Evolutionary conservation across 495 filamentous ascomycete species (phyloP), one percentile per base, ranked within the genome.

Genomic region (Podospora conica): DNA sequence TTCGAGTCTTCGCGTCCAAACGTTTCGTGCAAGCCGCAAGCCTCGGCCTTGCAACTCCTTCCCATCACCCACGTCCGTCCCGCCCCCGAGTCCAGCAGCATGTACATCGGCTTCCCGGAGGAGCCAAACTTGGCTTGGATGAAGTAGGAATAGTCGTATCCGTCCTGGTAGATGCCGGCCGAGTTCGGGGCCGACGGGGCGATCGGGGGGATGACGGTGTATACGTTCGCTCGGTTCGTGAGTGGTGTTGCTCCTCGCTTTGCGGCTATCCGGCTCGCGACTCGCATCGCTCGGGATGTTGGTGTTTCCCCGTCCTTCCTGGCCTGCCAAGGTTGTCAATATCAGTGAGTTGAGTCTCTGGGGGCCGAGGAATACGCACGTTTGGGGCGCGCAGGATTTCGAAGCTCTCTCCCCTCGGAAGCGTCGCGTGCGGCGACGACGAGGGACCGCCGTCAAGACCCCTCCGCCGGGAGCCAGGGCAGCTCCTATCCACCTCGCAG

Each of bases 71-170:
- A 96, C 10, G 86, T 90, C 70, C 87, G 88, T 22, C 86, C 84
- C 9, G 90, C 88, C 23, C 91, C 91, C 18, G 90, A 91, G 73
- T 96, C 92, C 29, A 96, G 71, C 53, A 92, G 82, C 82, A 96
- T 85, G 75, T 86, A 87, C 73, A 93, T 79, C 8, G 83, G 76
- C 67, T 88, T 85, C 48, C 81, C 76, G 28, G 83, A 73, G 0
- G 89, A 87, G 53, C 92, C 92, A 57, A 95, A 80, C 53, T 79
- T 72, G n/a, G 90, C 84, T 33, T 84, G 74, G 22, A 86, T 74
- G 70, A 96, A 92, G 80, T 96, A 96, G 8, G 89, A 89, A 65
- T 83, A 88, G 75, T 95, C 91, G 27, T 82, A 83, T 3, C 89
- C 90, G 76, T 91, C 89, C 74, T 95, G 88, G 70, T 89, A 81